Evolutionary conservation across 208 protist genomes (phyloP).

Genomic region (Wallacemonas sp.): DNA sequence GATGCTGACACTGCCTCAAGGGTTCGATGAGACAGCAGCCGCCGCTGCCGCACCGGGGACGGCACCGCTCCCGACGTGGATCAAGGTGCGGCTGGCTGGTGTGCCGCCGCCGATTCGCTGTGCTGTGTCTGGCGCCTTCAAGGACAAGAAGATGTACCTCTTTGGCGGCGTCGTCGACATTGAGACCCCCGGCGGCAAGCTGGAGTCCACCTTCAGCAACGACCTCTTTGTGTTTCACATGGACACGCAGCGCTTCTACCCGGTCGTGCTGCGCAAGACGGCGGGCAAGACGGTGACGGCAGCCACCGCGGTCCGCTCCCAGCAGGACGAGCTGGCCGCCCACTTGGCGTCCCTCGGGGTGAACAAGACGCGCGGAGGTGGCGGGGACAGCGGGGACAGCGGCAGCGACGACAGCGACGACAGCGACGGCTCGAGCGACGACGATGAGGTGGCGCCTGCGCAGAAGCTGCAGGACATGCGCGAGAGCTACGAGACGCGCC

Average conservation of each 20-base stretch:
- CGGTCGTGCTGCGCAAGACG: conserved; percentile 62
- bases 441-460: conserved; percentile 25
- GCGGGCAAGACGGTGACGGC: conserved; percentile 19
- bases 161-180: conserved; percentile 93
- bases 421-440: conserved; percentile 22
- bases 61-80: conserved; percentile 59
- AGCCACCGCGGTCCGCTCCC: not conserved
- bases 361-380: not conserved
- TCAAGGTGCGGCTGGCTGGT: conserved; percentile 71
- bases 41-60: not conserved
- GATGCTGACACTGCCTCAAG: conserved; percentile 53
- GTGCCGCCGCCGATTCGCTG: conserved; percentile 87
- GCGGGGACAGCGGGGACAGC: conserved; percentile 2
- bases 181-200: conserved; percentile 80
- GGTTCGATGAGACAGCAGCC: not conserved
- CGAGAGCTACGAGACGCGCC: conserved; percentile 75
- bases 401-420: conserved; percentile 27
- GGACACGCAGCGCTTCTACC: conserved; percentile 88
- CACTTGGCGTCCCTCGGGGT: conserved; percentile 71
- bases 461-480: conserved; percentile 39
- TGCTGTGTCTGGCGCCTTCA: conserved; percentile 61
- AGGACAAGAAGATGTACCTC: conserved; percentile 86
- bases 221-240: conserved; percentile 93
- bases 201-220: conserved; percentile 89
- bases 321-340: conserved; percentile 50